phyloP scores from a whole-genome alignment of 805 yeast species.

The Candida vaughaniae region DNA sequence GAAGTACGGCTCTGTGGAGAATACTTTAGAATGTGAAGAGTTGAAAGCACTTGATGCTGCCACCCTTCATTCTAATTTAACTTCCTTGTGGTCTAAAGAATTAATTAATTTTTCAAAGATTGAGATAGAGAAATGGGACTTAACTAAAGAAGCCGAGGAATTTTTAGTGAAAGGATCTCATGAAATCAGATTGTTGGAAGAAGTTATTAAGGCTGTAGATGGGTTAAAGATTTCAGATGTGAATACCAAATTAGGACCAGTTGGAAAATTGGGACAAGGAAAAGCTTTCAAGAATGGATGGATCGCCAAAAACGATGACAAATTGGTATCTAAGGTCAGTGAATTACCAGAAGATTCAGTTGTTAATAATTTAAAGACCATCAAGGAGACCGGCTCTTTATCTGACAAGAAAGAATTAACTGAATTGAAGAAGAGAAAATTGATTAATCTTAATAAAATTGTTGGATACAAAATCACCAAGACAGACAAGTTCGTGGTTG shows the following conservation, averaged over 20 bases:
- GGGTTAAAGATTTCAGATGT: conserved; percentile 83
- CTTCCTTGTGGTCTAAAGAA: conserved; percentile 78
- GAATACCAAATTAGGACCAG: conserved; percentile 66
- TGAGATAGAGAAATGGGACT: conserved; percentile 73
- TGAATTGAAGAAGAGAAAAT: conserved; percentile 94
- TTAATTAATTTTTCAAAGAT: conserved; percentile 73
- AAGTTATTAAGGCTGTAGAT: conserved; percentile 70
- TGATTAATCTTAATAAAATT: conserved; percentile 66
- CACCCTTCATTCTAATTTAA: conserved; percentile 75
- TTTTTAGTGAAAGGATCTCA: conserved; percentile 83
- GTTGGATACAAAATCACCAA: conserved; percentile 75
- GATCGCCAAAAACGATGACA: conserved; percentile 86
- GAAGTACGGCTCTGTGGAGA: conserved; percentile 54
- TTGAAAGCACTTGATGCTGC: conserved; percentile 68
- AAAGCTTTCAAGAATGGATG: conserved; percentile 97
- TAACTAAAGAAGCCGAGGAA: conserved; percentile 80
- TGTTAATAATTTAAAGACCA: conserved; percentile 58
- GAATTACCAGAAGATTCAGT: conserved; percentile 65
- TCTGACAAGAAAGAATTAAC: conserved; percentile 62
- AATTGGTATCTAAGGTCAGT: conserved; percentile 60
- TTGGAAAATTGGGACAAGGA: conserved; percentile 93
- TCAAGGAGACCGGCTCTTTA: conserved; percentile 55
- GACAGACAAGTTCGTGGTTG: conserved; percentile 81
- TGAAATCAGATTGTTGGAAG: conserved; percentile 75
- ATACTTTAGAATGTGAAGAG: conserved; percentile 54